These are phyloP conservation scores for Orbilia oligospora DNA, from an alignment of 2,329 filamentous ascomycete genomes.

Conservation along the genomic window DNA sequence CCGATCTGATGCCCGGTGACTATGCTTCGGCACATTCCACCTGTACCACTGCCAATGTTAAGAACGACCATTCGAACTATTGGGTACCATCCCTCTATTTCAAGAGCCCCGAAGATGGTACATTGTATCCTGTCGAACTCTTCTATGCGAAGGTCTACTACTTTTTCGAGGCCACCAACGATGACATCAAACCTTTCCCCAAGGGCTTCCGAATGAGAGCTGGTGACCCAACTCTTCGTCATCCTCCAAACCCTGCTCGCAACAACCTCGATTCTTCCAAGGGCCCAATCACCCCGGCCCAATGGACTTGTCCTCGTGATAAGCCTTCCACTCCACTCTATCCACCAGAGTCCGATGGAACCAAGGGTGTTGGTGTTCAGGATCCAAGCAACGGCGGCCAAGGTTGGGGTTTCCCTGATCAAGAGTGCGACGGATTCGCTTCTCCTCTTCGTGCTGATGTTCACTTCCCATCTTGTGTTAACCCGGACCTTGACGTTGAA, in stretches of 20 bases:
- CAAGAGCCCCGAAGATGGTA: slow-evolving; percentile 40
- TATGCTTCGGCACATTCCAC: slow-evolving; percentile 64
- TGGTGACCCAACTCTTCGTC: slow-evolving; percentile 77
- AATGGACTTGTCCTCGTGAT: slow-evolving; percentile 53
- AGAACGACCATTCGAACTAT: slow-evolving; percentile 88
- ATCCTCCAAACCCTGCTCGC: slow-evolving; percentile 71
- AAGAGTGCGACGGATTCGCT: slow-evolving; percentile 68
- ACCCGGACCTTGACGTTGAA: slow-evolving; percentile 71
- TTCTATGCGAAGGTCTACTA: slow-evolving; percentile 59
- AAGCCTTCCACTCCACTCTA: slow-evolving; percentile 75
- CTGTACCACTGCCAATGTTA: slow-evolving; percentile 86
- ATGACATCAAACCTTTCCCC: slow-evolving; percentile 80
- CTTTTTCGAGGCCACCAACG: slow-evolving; percentile 64
- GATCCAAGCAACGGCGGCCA: slow-evolving; percentile 58
- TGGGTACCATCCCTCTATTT: slow-evolving; percentile 85
- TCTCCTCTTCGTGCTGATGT: slow-evolving; percentile 84
- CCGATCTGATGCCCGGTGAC: slow-evolving; percentile 45
- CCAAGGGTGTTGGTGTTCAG: slow-evolving; percentile 81
- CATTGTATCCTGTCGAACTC: slow-evolving; percentile 48
- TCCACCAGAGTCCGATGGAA: slow-evolving; percentile 82
- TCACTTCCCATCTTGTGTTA: slow-evolving; percentile 92
- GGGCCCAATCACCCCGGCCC: slow-evolving; percentile 70
- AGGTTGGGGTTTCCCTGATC: slow-evolving; percentile 74
- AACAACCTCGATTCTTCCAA: slow-evolving; percentile 52
- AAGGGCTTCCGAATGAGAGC: slow-evolving; percentile 84